Base-by-base conservation (phyloP, 495 filamentous ascomycete species). In the Aspergillus egyptiacus region DNA sequence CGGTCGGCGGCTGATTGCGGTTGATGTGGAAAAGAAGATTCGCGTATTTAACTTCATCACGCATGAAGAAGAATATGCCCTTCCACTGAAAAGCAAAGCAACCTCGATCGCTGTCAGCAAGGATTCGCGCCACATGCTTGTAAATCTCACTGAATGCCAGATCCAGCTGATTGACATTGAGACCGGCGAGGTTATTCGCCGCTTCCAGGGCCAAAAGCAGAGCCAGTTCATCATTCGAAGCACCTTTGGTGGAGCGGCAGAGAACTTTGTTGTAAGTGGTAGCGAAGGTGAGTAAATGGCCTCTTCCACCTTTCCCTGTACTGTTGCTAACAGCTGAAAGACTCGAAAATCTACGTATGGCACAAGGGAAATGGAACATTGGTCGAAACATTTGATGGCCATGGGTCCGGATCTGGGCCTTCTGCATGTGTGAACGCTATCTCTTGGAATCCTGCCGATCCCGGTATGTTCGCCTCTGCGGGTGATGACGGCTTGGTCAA, bases 351-450 rank as follows among this genome's bases (percentile, higher is more conserved):
- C 42, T 89, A 84, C 57, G 86, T 98, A 51, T 98, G 91, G 89
- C 87, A 93, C 60, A 91, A 89, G 63, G 76, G 83, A 33, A 91
- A 83, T 24, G 89, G 85, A 2, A 72, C 71, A 2, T 73, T 86
- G 4, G 80, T 98, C 6, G 86, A 88, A 56, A 82, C 75, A 25
- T 69, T 96, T 14, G 78, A 84, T 11, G 91, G 83, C 0, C 91
- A 97, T 54, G 65, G 63, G 0, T 72, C 78, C 6, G 84, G 88
- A 9, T n/a, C n/a, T n/a, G n/a, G n/a, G n/a, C n/a, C n/a, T n/a
- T n/a, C n/a, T n/a, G n/a, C n/a, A n/a, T 85, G 80, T 45, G 91
- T 94, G 45, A 98, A 96, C 66, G 77, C 88, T n/a, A 86, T 95
- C 27, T 77, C 86, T 6, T 98, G 93, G 93, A 94, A 91, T 56